Percentiles rank a stretch among this genome's conserved stretches.
Evolutionary conservation across 805 yeast species (phyloP).

Genomic region (Nakazawaea anatomiae): DNA sequence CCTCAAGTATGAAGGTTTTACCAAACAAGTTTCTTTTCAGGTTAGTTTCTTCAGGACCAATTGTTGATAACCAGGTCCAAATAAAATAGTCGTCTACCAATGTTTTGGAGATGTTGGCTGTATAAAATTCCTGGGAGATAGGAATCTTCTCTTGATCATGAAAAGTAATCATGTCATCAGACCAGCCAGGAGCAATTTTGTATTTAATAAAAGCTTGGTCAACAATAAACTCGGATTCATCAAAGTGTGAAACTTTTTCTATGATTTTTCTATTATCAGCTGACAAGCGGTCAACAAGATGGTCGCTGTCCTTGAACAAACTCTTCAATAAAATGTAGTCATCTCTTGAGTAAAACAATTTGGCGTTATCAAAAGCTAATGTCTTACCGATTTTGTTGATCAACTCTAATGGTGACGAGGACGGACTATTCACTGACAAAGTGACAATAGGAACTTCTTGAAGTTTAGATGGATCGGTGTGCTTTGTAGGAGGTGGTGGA

Average conservation of each 20-base stretch:
- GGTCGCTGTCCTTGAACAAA: constrained; percentile 52
- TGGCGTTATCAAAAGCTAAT: constrained; percentile 63
- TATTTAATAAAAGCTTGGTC: constrained; percentile 29
- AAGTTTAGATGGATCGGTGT: constrained; percentile 15
- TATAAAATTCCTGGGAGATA: constrained; percentile 26
- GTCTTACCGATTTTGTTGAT: constrained; percentile 52
- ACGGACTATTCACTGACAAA: constrained; percentile 32
- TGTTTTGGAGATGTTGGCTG: constrained; percentile 51
- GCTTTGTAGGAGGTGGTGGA: constrained; percentile 55
- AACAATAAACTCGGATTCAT: constrained; percentile 26
- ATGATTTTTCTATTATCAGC: constrained; percentile 64
- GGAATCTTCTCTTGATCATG: constrained; percentile 1
- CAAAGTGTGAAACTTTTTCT: constrained; percentile 27
- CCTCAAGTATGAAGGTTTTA: constrained; percentile 74
- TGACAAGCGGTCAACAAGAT: constrained; percentile 59
- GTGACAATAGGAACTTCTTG: constrained; percentile 32
- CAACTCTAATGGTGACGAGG: constrained; percentile 50
- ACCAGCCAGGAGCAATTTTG: constrained; percentile 29
- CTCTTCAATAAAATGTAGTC: constrained; percentile 72
- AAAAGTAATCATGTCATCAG: constrained; percentile 20
- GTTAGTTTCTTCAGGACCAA: constrained; percentile 68
- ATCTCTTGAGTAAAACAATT: constrained; percentile 66
- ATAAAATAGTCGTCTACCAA: constrained; percentile 82
- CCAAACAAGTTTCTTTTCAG: constrained; percentile 68
- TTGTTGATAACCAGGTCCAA: constrained; percentile 84